phyloP scores from a whole-genome alignment of 257 asterid species.

The Anisodus tanguticus region DNA sequence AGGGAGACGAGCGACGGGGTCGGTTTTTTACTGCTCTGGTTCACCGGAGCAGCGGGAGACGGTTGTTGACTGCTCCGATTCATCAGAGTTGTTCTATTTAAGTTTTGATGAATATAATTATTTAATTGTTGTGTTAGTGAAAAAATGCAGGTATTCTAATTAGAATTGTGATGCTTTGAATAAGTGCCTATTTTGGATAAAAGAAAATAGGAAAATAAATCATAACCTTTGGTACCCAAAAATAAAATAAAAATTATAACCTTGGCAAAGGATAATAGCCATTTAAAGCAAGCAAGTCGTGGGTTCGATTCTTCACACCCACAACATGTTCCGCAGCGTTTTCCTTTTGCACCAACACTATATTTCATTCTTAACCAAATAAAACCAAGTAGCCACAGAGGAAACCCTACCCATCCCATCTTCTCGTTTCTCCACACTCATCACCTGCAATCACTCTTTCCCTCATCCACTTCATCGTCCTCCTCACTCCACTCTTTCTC shows the following conservation, averaged over 20 bases:
- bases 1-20: too few species aligned
- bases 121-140: too few species aligned
- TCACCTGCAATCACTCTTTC: background rate
- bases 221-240: too few species aligned
- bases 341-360: background rate
- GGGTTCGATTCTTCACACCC: background rate
- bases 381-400: background rate
- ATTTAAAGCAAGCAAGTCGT: background rate
- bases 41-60: too few species aligned
- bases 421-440: constrained; percentile 9
- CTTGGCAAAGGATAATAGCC: background rate
- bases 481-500: background rate
- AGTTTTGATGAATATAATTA: too few species aligned
- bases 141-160: too few species aligned
- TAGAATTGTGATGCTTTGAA: too few species aligned
- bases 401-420: constrained; percentile 22
- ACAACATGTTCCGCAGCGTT: background rate
- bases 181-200: too few species aligned
- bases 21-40: too few species aligned
- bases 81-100: too few species aligned
- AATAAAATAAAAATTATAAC: background rate
- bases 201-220: too few species aligned
- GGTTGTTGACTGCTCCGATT: too few species aligned
- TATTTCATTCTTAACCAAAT: background rate
- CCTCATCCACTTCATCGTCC: background rate